Base-by-base conservation (phyloP, 176 grass and related monocot genomes). In the Cenchrus americanus region DNA sequence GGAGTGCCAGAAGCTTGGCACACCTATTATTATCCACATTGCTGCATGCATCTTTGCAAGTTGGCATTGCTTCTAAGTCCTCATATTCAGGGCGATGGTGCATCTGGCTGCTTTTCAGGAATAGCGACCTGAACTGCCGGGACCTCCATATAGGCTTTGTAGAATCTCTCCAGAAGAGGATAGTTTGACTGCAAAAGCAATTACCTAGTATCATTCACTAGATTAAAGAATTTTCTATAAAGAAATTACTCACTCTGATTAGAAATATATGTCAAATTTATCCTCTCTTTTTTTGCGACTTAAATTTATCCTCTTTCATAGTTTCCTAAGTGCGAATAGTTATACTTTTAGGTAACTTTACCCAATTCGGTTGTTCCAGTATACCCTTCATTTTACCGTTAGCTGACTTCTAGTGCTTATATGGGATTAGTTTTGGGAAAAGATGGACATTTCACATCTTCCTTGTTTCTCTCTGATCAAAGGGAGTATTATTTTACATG, bases 41-140 rank as follows among this genome's bases (percentile, higher is more conserved):
- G 30, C 30, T 10, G 15, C 44, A 74, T 0, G 8, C 61, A 5
- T 13, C n/a, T 47, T 2, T 37, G 34, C 34, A 37, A 37, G n/a
- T 47, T 1, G 48, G 7, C 7, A 41, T 10, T 10, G 57, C 57
- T 10, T 59, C 8, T 0, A 60, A 23, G 57, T 60, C 22, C 8
- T 60, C 57, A 60, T 22, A 11, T 22, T n/a, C 21, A 10, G 21
- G 57, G 57, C 11, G 73, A 26, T 22, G 84, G 81, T 0, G 89
- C 86, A 69, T 97, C 94, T 42, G 86, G 94, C 73, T 97, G 91
- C 22, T 71, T 93, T 73, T 97, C 86, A 18, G 94, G 94, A 13
- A 57, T 55, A 8, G 89, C 78, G 10, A 8, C 84, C 77, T 83
- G 84, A 80, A 97, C 87, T 41, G 61, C 91, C 2, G 91, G 86